Conservation (phyloP, 352 stramenopile genomes). For the Plasmopara muralis region DNA sequence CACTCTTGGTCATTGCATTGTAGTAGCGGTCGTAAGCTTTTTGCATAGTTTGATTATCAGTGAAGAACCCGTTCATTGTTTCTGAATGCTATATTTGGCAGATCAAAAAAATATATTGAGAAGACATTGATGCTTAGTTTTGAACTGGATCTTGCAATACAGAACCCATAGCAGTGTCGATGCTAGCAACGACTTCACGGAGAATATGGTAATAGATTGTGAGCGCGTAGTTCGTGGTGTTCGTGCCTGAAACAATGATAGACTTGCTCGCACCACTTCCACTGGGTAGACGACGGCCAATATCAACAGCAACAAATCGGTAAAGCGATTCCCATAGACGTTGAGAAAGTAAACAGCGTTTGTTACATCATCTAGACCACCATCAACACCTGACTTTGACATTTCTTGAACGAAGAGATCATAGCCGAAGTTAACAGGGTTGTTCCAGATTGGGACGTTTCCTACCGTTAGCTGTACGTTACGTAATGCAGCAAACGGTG, state of each 20-base stretch:
- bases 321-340: constrained; percentile 9
- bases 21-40: constrained; percentile 2
- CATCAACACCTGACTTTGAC: constrained; percentile 12
- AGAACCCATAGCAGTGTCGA: too few species aligned
- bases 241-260: constrained; percentile 9
- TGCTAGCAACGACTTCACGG: too few species aligned
- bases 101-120: too few species aligned
- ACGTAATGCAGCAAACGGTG: constrained; percentile 2
- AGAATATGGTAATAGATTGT: too few species aligned
- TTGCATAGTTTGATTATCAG: not conserved
- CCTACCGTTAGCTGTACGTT: constrained; percentile 3
- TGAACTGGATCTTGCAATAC: too few species aligned
- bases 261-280: not conserved
- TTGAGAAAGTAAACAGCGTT: constrained; percentile 3
- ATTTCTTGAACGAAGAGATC: constrained; percentile 18
- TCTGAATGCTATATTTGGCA: too few species aligned
- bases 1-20: constrained; percentile 4
- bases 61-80: too few species aligned
- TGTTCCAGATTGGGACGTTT: constrained; percentile 7
- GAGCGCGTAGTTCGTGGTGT: too few species aligned
- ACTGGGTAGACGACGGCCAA: constrained; percentile 5
- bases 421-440: constrained; percentile 8
- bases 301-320: constrained; percentile 18
- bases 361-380: constrained; percentile 12
- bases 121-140: too few species aligned